Evolutionary conservation across 2,329 filamentous ascomycete species (phyloP).

Genomic region (Diplodia sapinea): DNA sequence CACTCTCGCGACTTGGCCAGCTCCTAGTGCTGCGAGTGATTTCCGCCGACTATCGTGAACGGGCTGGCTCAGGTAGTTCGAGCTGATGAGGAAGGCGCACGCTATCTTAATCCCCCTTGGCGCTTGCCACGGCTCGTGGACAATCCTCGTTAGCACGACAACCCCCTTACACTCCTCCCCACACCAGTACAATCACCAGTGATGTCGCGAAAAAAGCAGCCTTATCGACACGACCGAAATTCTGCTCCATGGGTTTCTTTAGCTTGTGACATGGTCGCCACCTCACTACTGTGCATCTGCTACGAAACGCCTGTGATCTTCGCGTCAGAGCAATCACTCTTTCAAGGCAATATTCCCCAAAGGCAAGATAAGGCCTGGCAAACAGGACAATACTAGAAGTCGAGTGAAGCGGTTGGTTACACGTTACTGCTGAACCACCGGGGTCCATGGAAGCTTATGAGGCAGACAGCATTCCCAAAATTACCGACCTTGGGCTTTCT

Average conservation of each 20-base stretch:
- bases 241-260: neutral
- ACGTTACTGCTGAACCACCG: neutral
- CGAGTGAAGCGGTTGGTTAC: neutral
- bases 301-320: neutral
- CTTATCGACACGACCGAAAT: neutral
- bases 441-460: neutral
- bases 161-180: neutral
- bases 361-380: no score
- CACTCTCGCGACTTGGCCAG: neutral
- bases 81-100: constrained; percentile 3
- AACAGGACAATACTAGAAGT: neutral
- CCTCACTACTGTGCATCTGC: neutral
- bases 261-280: neutral
- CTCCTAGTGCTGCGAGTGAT: neutral
- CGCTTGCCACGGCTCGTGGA: neutral
- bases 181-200: neutral
- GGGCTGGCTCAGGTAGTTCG: neutral
- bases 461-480: neutral
- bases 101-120: neutral
- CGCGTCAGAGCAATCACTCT: neutral
- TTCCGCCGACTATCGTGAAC: neutral
- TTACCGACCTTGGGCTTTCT: neutral
- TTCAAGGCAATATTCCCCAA: neutral
- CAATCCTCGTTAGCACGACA: constrained; percentile 1
- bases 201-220: neutral